Conservation (phyloP, 768 basidiomycete species). For the Porphyrellus cyaneotinctus region DNA sequence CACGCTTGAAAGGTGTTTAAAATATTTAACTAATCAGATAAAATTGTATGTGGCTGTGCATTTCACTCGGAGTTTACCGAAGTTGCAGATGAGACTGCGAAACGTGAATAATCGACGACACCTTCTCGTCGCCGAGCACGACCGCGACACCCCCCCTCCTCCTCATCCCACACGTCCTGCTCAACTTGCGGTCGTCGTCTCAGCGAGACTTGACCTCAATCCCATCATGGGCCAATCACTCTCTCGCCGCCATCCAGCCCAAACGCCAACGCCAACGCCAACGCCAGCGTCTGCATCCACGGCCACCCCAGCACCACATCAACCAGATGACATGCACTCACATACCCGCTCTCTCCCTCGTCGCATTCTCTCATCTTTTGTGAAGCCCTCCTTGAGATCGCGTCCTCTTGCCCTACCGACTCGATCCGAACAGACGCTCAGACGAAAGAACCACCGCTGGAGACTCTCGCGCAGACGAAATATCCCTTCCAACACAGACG, state of each 20-base stretch:
- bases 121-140: slow-evolving; percentile 13
- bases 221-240: slow-evolving; percentile 30
- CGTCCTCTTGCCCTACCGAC: slow-evolving; percentile 17
- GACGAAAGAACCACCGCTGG: slow-evolving; percentile 27
- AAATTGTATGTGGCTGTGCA: slow-evolving; percentile 19
- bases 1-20: slow-evolving; percentile 3
- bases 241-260: slow-evolving; percentile 25
- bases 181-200: not conserved
- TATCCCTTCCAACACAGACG: slow-evolving; percentile 9
- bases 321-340: not conserved
- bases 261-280: slow-evolving; percentile 8
- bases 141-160: slow-evolving; percentile 8
- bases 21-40: slow-evolving; percentile 5
- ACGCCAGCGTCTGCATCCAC: not conserved
- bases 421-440: slow-evolving; percentile 26
- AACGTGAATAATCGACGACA: slow-evolving; percentile 24
- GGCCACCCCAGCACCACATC: slow-evolving; percentile 8
- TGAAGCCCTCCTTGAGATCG: slow-evolving; percentile 22
- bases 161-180: slow-evolving; percentile 2
- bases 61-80: slow-evolving; percentile 17
- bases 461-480: slow-evolving; percentile 20
- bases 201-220: not conserved
- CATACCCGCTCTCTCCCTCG: slow-evolving; percentile 28
- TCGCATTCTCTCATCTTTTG: slow-evolving; percentile 33
- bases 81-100: slow-evolving; percentile 25